These are phyloP conservation scores for Hemileccinum rubropunctum DNA, from an alignment of 768 basidiomycete species.

Conservation along the genomic window DNA sequence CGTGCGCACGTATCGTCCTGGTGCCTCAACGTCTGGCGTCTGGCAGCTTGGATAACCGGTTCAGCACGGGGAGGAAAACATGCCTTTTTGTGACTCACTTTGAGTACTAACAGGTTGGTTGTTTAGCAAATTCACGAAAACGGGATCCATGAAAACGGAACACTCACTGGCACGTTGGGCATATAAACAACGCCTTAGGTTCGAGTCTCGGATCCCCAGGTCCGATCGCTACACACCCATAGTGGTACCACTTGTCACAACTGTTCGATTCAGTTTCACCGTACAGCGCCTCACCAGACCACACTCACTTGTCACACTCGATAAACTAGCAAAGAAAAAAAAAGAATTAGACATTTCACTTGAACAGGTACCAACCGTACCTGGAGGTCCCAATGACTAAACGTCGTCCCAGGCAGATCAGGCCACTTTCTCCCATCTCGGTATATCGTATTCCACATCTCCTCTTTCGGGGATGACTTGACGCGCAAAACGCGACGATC, in stretches of 20 bases:
- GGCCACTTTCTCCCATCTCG: slow-evolving; percentile 12
- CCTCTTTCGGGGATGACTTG: slow-evolving; percentile 2
- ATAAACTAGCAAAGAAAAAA: slow-evolving; percentile 24
- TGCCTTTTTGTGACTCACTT: slow-evolving; percentile 2
- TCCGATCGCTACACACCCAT: slow-evolving; percentile 46
- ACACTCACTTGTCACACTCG: slow-evolving; percentile 36
- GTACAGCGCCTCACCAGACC: too few species aligned
- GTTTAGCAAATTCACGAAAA: not conserved
- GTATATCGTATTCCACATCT: not conserved
- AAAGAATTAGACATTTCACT: not conserved
- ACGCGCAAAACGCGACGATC: not conserved
- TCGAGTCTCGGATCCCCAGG: slow-evolving; percentile 37
- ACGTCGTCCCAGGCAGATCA: not conserved
- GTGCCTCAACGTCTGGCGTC: slow-evolving; percentile 9
- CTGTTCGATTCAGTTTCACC: slow-evolving; percentile 17
- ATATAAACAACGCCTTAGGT: slow-evolving; percentile 33
- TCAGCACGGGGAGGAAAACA: not conserved
- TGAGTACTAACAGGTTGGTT: slow-evolving; percentile 4
- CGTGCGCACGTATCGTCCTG: slow-evolving; percentile 20
- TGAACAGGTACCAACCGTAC: slow-evolving; percentile 11
- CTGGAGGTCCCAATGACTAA: slow-evolving; percentile 24
- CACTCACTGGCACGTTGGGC: slow-evolving; percentile 42
- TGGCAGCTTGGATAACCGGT: slow-evolving; percentile 10
- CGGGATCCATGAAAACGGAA: not conserved
- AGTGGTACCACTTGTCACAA: slow-evolving; percentile 50